These are phyloP conservation scores for Lachnellula hyalina DNA, from an alignment of 2,329 filamentous ascomycete genomes.

Conservation along the genomic window DNA sequence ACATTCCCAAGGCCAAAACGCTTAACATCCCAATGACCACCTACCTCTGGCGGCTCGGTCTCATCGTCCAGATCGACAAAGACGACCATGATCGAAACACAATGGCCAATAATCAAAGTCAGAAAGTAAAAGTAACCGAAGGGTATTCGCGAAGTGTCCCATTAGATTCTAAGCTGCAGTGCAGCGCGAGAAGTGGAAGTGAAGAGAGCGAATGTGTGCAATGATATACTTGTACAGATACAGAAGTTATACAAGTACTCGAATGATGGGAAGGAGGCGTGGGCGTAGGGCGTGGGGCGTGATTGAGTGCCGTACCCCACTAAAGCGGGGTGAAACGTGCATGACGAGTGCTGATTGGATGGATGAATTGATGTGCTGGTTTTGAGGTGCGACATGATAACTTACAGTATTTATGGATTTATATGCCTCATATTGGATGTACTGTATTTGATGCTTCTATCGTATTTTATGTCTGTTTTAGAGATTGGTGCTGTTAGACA, in stretches of 20 bases:
- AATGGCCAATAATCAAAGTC: neutral
- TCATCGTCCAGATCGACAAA: conserved; percentile 32
- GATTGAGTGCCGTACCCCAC: neutral
- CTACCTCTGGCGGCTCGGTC: conserved; percentile 24
- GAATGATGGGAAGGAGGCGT: neutral
- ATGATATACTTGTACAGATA: neutral
- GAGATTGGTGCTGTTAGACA: too few species aligned
- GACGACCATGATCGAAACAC: conserved; percentile 25
- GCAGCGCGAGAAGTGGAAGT: conserved; percentile 4
- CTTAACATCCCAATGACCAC: conserved; percentile 12
- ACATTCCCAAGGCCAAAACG: conserved; percentile 10
- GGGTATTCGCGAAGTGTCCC: conserved; percentile 15
- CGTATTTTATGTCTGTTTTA: too few species aligned
- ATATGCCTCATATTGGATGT: too few species aligned
- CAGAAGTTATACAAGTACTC: neutral
- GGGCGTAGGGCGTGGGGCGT: neutral
- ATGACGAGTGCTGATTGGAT: too few species aligned
- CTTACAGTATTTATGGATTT: too few species aligned
- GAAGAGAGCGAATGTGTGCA: neutral
- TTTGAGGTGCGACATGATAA: too few species aligned
- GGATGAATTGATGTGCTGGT: too few species aligned
- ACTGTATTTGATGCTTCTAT: too few species aligned
- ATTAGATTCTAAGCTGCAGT: conserved; percentile 24
- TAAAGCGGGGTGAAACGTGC: too few species aligned
- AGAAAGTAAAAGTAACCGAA: conserved; percentile 15